These are phyloP conservation scores for Saccharomycopsis microspora DNA, from an alignment of 805 yeast genomes.

Conservation along the genomic window DNA sequence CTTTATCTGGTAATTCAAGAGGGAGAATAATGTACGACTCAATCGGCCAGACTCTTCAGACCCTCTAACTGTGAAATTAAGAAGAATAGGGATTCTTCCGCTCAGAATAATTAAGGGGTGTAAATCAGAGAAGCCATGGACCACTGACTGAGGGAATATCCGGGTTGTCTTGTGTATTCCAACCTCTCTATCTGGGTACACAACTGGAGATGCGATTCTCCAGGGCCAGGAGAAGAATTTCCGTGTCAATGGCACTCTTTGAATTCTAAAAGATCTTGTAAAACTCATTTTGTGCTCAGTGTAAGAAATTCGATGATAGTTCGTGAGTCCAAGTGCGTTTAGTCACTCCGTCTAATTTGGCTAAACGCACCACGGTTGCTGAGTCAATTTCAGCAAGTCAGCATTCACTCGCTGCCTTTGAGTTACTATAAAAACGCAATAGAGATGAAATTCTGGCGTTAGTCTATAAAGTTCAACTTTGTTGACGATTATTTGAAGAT, in stretches of 20 bases:
- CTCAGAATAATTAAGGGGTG: constrained; percentile 36
- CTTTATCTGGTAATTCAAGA: constrained; percentile 33
- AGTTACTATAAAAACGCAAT: too few relatives aligned
- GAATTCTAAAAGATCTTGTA: too few relatives aligned
- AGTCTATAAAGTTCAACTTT: too few relatives aligned
- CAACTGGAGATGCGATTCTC: not conserved
- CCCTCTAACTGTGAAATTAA: constrained; percentile 45
- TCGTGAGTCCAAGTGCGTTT: too few relatives aligned
- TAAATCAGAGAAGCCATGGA: constrained; percentile 36
- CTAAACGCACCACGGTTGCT: too few relatives aligned
- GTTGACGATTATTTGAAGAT: too few relatives aligned
- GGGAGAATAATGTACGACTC: constrained; percentile 47
- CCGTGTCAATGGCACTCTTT: not conserved
- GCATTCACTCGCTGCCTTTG: too few relatives aligned
- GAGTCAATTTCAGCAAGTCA: too few relatives aligned
- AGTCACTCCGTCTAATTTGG: too few relatives aligned
- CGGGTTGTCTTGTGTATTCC: constrained; percentile 12
- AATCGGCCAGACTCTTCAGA: constrained; percentile 50
- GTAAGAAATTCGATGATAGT: too few relatives aligned
- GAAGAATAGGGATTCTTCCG: constrained; percentile 47
- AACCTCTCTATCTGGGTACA: constrained; percentile 14
- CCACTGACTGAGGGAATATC: constrained; percentile 8
- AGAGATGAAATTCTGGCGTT: too few relatives aligned
- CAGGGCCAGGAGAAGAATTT: not conserved
- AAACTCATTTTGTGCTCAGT: too few relatives aligned